Base-by-base conservation (phyloP, 768 basidiomycete genomes). In the Boletales sp. region DNA sequence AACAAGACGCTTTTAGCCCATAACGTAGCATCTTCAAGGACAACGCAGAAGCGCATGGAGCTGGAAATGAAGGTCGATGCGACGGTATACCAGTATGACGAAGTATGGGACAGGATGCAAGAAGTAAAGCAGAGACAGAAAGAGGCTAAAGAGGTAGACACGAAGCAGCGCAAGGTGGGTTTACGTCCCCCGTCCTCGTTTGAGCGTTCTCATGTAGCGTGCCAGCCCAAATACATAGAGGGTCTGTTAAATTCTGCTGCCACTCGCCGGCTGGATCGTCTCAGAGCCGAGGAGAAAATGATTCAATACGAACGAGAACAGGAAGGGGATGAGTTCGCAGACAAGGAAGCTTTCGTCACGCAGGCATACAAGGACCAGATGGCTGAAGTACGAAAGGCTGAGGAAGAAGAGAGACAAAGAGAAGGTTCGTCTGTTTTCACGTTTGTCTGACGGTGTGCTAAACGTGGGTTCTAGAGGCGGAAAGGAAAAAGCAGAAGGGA, bases 261-360 rank as follows among this genome's bases (percentile, higher is more conserved):
- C n/a, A 92, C 92, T 25, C 80, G 96, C 21, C 83, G 85, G 59
- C 67, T 95, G 42, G 96, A 99, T 67, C 80, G 90, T 60, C 70
- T 98, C 11, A 79, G 94, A 47, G 96, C 96, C 0, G 96, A 99
- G 69, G 95, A 98, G 70, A 97, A 98, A 76, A 87, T 95, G 87
- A 86, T 97, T 65, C 90, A 94, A 65, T 78, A 81, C 39, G 96
- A 98, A 67, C 81, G 96, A 18, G 91, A 94, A 70, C 72, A 78
- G 17, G 96, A 99, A 70, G 96, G 96, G 0, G 94, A 94, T 54
- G 81, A 93, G 66, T 99, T 91, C 65, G 78, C 78, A 49, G 96
- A 91, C 73, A 98, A 94, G 74, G 96, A 97, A 48, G 77, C 84
- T n/a, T 99, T 98, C 61, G 95, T 98, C 44, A 99, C 96, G 1